Evolutionary conservation across 805 yeast species (phyloP), one percentile per base, ranked within the genome.

Genomic region (Pichia rugopelliculosa): DNA sequence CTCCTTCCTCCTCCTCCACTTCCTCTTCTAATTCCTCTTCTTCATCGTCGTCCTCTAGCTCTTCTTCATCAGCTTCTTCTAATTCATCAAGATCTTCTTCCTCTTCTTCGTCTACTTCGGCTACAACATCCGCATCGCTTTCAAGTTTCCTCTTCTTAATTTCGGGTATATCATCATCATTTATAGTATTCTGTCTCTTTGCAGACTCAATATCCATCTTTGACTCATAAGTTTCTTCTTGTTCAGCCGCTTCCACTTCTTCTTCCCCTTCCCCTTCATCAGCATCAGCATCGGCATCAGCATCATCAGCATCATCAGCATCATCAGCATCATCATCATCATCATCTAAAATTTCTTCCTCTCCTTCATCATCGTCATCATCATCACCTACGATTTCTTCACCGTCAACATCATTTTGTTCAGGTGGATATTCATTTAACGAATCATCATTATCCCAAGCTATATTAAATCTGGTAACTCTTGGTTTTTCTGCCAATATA

Each of bases 381-480:
- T 65, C 76, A 13, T 60, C 74, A 3, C 74, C 84, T 3, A 78
- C 86, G 4, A 77, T 79, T n/a, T 64, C 76, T 40, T 67, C 77
- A 23, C 70, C 76, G n/a, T 79, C 85, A 13, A 76, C 84, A 9
- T 77, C 87, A 2, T 73, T 82, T 56, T 83, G 87, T 54, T 84
- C 88, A 3, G 93, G 93, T 12, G 91, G 95, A 56, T 77, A 84
- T 45, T 81, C 80, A 45, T 85, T 88, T 6, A 72, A 72, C 30
- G 71, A 77, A 21, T 56, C 63, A 55, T 67, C 71, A 51, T 84
- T 86, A 62, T 88, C 96, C 99, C 99, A 93, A 3, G 89, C 95
- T 47, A 93, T 93, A 64, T 93, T 93, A 68, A 93, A 93, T 54
- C 97, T 74, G 7, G 99, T 93, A 37, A 93, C 99, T 56, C 98